Evolutionary conservation across 2,329 filamentous ascomycete genomes (phyloP).

Genomic region (Cytospora leucostoma): DNA sequence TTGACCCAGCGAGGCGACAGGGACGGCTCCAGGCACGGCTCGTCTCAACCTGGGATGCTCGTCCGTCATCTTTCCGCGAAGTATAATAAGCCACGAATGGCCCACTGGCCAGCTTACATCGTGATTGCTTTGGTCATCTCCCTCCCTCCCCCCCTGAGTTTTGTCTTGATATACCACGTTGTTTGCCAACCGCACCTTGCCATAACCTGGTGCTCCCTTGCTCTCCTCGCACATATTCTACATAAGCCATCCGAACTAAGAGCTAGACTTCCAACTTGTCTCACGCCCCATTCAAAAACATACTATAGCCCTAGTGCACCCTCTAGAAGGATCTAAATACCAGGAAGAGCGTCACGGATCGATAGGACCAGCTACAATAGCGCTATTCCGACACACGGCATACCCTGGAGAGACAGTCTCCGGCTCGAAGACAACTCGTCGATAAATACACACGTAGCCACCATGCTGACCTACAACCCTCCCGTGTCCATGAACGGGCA

Average conservation of each 20-base stretch:
- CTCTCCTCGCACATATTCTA: neutral
- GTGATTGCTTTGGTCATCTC: neutral
- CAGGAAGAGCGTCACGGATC: too few species aligned
- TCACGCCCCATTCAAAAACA: neutral
- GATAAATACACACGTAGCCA: constrained; percentile 13
- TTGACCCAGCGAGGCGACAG: constrained; percentile 17
- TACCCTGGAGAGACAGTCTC: too few species aligned
- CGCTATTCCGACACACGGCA: neutral
- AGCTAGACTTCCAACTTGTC: too few species aligned
- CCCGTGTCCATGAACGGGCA: constrained; percentile 48
- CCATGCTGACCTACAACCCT: constrained; percentile 55
- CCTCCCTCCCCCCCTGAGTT: neutral
- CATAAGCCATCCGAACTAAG: neutral
- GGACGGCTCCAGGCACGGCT: constrained; percentile 24
- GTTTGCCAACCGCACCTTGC: neutral
- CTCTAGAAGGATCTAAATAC: neutral
- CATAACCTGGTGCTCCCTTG: neutral
- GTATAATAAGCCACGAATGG: constrained; percentile 17
- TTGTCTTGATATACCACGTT: neutral
- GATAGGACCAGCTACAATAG: neutral
- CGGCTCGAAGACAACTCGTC: neutral
- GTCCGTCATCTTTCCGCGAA: constrained; percentile 18
- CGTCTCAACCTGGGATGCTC: constrained; percentile 25
- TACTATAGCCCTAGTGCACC: neutral
- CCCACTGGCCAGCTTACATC: constrained; percentile 9